Conservation (phyloP, 2,329 filamentous ascomycete species). For the Fusarium papillatum region DNA sequence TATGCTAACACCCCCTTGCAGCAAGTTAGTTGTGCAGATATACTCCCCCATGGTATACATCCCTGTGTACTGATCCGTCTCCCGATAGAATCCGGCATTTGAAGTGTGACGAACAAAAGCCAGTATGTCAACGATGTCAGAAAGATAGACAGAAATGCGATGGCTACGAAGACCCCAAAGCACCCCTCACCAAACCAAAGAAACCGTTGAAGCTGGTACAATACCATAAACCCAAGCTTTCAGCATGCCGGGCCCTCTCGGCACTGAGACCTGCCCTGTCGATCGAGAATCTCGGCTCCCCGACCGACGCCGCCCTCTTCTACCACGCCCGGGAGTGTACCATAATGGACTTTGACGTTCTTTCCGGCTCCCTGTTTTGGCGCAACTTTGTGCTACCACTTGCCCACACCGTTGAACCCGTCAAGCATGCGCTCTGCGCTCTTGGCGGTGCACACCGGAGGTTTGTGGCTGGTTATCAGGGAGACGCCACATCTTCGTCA, state of each 20-base stretch:
- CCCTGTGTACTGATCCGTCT: neutral
- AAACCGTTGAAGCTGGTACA: neutral
- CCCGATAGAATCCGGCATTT: slow-evolving; percentile 29
- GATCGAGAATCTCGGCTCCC: neutral
- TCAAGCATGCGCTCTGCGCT: slow-evolving; percentile 15
- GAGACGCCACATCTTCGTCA: neutral
- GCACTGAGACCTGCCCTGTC: slow-evolving; percentile 2
- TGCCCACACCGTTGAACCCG: neutral
- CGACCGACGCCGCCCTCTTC: slow-evolving; percentile 5
- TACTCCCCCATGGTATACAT: neutral
- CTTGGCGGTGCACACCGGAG: slow-evolving; percentile 12
- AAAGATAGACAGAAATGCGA: slow-evolving; percentile 27
- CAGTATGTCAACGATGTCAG: slow-evolving; percentile 17
- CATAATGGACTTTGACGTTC: neutral
- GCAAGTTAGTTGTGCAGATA: slow-evolving; percentile 13
- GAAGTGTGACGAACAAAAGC: slow-evolving; percentile 32
- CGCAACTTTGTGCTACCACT: slow-evolving; percentile 10
- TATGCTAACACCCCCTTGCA: slow-evolving; percentile 1
- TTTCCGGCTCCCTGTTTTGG: slow-evolving; percentile 11
- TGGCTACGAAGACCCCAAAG: slow-evolving; percentile 17
- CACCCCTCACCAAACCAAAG: neutral
- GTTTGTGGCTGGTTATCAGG: neutral
- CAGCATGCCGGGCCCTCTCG: neutral
- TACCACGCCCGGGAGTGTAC: slow-evolving; percentile 2
- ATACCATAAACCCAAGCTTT: neutral